Conservation (phyloP, 345 rosid genomes). For the Rhodomyrtus tomentosa region DNA sequence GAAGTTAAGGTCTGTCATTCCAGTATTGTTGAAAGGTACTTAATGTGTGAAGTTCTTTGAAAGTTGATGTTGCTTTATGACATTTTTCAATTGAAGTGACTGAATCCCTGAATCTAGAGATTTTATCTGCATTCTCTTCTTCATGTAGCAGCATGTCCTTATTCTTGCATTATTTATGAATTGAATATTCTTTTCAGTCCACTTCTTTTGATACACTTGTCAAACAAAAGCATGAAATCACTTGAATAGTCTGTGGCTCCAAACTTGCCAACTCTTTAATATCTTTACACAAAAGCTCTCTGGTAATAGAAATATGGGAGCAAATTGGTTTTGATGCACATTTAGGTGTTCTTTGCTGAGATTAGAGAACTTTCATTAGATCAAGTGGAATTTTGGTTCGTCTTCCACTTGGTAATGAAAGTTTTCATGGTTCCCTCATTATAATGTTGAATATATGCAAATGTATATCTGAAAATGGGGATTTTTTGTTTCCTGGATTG, state of each 20-base stretch:
- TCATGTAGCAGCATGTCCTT: background rate
- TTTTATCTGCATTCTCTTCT: background rate
- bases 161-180: background rate
- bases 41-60: background rate
- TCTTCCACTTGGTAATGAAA: background rate
- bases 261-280: background rate
- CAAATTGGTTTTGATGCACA: background rate
- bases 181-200: background rate
- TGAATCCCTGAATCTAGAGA: background rate
- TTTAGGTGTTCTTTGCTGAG: background rate
- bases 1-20: background rate
- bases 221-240: background rate
- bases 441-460: background rate
- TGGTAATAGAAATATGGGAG: background rate
- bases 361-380: background rate
- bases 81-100: background rate
- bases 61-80: background rate
- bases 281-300: background rate
- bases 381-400: background rate
- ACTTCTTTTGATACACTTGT: background rate
- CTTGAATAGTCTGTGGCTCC: background rate
- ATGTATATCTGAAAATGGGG: background rate
- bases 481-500: background rate
- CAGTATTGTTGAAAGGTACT: background rate
- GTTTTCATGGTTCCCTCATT: slow-evolving; percentile 4